Evolutionary conservation across 2,329 filamentous ascomycete species (phyloP), one percentile per base, ranked within the genome.

Genomic region (Fusarium sp.): DNA sequence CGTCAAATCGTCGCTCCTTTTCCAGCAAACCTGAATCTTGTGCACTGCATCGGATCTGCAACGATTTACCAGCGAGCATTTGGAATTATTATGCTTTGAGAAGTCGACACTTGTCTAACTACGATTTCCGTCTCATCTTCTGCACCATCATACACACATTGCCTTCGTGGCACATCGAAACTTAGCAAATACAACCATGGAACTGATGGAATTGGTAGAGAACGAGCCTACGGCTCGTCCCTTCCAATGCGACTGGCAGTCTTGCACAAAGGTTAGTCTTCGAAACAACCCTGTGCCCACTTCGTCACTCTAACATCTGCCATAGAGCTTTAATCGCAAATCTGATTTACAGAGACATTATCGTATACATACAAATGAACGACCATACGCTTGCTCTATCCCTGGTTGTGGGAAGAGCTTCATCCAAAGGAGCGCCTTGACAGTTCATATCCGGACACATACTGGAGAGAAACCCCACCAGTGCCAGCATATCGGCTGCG

Each of bases 391-490:
- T 30, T 92, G 89, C 78, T 81, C 81, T 56, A 85, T 82, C 10
- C 82, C 83, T 10, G 86, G 84, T 7, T 92, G 89, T 74, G 87
- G 87, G 44, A 91, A 92, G 79, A 89, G 87, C 77, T 92, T 92
- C 76, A 91, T 91, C 67, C 89, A 92, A 73, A 82, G 89, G 63
- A 91, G 89, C 76, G 89, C 89, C 39, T 78, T 92, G 69, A 91
- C 89, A 4, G 89, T 92, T 40, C 90, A 92, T 75, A 89, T 89
- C 57, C 86, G 90, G 67, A 91, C 89, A 14, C 90, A 91, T 67
- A 91, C 89, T 1, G 89, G 89, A 57, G 90, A 92, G 80, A 92
- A 92, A 77, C 90, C 90, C 60, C 89, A 92, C 70, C 84, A 88
- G 71, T 92, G 90, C 73, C 84, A 89, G 73, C 86, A 90, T 67